Evolutionary conservation across 2,329 filamentous ascomycete species (phyloP).

Genomic region (Taxawa tesnikishii): DNA sequence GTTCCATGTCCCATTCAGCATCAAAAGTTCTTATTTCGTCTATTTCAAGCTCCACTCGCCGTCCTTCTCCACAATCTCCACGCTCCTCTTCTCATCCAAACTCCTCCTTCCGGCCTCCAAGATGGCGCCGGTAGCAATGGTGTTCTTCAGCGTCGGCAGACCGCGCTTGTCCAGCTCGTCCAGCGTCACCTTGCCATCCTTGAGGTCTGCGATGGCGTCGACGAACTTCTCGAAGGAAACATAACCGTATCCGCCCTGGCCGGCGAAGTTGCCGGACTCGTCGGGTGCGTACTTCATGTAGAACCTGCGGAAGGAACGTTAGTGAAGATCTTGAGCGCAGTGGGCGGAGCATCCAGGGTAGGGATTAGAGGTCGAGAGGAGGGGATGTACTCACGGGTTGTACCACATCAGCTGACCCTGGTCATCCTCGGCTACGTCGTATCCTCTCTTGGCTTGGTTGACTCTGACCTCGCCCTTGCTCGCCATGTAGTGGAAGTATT

Average conservation of each 20-base stretch:
- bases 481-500: conserved; percentile 93
- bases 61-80: conserved; percentile 58
- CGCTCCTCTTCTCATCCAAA: conserved; percentile 68
- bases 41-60: conserved; percentile 57
- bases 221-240: conserved; percentile 94
- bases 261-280: conserved; percentile 87
- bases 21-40: not conserved
- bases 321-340: no score
- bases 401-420: conserved; percentile 65
- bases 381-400: conserved; percentile 51
- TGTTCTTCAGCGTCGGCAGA: conserved; percentile 77
- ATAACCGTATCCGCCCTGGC: conserved; percentile 86
- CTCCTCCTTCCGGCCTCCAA: conserved; percentile 75
- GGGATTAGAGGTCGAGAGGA: no score
- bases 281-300: conserved; percentile 70
- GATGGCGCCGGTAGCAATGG: conserved; percentile 82
- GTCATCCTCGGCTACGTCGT: conserved; percentile 83
- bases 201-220: conserved; percentile 69
- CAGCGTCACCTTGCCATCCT: conserved; percentile 58
- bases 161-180: conserved; percentile 69
- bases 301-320: conserved; percentile 7
- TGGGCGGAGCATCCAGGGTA: no score
- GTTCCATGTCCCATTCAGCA: no score
- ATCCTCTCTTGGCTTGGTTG: conserved; percentile 88
- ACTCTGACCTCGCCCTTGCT: conserved; percentile 73